phyloP scores from a whole-genome alignment of 768 basidiomycete species.

The Tricholoma saponaceum region DNA sequence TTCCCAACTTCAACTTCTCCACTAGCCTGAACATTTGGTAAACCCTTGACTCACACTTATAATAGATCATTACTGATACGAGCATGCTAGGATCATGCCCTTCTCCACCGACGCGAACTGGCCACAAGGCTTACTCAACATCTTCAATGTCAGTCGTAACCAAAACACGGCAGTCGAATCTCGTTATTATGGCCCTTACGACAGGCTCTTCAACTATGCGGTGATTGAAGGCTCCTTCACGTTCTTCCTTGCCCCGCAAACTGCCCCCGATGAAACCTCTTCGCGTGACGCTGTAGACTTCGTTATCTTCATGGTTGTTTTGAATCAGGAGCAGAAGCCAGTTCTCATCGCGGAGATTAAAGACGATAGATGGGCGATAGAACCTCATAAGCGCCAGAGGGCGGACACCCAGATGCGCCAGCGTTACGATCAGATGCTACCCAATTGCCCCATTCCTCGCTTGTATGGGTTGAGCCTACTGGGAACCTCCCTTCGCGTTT shows the following conservation, averaged over 20 bases:
- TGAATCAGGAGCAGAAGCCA: slow-evolving; percentile 23
- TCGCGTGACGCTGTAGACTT: slow-evolving; percentile 21
- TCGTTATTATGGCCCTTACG: slow-evolving; percentile 33
- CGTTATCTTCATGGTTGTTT: slow-evolving; percentile 25
- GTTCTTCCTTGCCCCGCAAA: slow-evolving; percentile 28
- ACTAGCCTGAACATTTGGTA: neutral
- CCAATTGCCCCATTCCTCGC: slow-evolving; percentile 17
- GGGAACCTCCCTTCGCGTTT: slow-evolving; percentile 33
- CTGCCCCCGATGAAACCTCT: slow-evolving; percentile 16
- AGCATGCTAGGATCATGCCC: slow-evolving; percentile 1
- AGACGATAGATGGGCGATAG: slow-evolving; percentile 24
- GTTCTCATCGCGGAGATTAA: slow-evolving; percentile 30
- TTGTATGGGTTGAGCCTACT: slow-evolving; percentile 31
- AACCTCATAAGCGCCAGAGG: slow-evolving; percentile 21
- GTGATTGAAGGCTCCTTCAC: slow-evolving; percentile 21
- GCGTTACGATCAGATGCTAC: slow-evolving; percentile 25
- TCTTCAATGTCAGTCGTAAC: slow-evolving; percentile 13
- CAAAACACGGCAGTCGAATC: neutral
- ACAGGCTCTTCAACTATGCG: slow-evolving; percentile 34
- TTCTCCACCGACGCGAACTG: slow-evolving; percentile 13
- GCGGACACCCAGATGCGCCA: slow-evolving; percentile 29
- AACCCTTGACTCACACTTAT: neutral
- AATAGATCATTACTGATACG: neutral
- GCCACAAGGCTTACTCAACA: slow-evolving; percentile 23
- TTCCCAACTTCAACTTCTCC: neutral